Percentiles rank a stretch among this genome's conserved stretches.
phyloP scores from a whole-genome alignment of 2,329 filamentous ascomycete species.

The Chrysosporium queenslandicum region DNA sequence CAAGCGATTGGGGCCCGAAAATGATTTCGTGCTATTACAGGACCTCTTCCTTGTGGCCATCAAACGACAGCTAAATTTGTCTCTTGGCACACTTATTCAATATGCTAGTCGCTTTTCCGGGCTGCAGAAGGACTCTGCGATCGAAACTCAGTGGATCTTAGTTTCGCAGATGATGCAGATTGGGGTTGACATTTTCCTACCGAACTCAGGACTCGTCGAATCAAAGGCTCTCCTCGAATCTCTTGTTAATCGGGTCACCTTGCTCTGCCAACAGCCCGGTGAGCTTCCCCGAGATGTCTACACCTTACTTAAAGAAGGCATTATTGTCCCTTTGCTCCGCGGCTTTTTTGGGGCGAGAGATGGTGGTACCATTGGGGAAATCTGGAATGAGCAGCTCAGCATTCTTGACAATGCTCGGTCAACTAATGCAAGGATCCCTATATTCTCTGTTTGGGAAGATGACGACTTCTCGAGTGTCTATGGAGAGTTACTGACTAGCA shows the following conservation, averaged over 20 bases:
- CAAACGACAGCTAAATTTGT: constrained; percentile 31
- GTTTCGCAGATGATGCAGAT: constrained; percentile 35
- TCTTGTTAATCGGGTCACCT: constrained; percentile 29
- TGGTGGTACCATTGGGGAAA: constrained; percentile 30
- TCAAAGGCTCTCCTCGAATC: constrained; percentile 29
- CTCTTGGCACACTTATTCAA: constrained; percentile 33
- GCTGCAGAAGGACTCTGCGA: constrained; percentile 25
- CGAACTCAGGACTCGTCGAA: constrained; percentile 34
- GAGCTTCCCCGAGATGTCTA: constrained; percentile 21
- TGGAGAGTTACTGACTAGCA: constrained; percentile 26
- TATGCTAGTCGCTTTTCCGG: constrained; percentile 34
- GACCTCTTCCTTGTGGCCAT: constrained; percentile 33
- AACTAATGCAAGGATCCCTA: constrained; percentile 18
- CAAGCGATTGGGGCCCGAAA: constrained; percentile 6
- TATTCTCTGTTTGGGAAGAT: constrained; percentile 38
- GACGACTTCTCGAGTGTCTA: constrained; percentile 34
- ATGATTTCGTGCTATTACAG: constrained; percentile 26
- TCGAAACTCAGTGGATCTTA: constrained; percentile 33
- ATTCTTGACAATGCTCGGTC: constrained; percentile 28
- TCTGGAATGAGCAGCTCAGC: constrained; percentile 35
- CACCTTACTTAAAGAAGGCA: constrained; percentile 28
- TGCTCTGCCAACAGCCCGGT: constrained; percentile 24
- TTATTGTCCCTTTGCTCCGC: constrained; percentile 33
- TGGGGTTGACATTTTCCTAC: constrained; percentile 36
- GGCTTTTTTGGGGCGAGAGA: constrained; percentile 36